Base-by-base conservation (phyloP, 2,329 filamentous ascomycete genomes). In the Sporothrix phasma region DNA sequence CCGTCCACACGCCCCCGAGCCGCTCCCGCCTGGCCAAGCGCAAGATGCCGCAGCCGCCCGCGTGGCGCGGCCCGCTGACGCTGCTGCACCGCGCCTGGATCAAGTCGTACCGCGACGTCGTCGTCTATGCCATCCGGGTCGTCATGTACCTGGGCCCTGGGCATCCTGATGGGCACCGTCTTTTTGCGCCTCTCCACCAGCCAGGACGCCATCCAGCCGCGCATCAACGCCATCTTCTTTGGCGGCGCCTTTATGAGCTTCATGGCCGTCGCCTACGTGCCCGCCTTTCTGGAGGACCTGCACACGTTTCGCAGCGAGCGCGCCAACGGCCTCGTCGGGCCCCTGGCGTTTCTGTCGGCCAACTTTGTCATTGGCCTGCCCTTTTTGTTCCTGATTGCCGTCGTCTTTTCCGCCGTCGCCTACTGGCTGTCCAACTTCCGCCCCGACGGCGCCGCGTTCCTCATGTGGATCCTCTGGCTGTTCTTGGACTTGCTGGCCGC, bases 151-250 rank as follows among this genome's bases (percentile, higher is more conserved):
- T 65, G 69, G 84, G 84, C 0, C 79, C n/a, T 95, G 17, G 90
- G 90, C 1, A 84, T 94, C 69, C 87, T 94, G 83, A 92, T 93
- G 87, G 90, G 91, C 5, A 95, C 91, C 0, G 88, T 95, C 13
- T 96, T 89, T 87, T 77, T 95, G 15, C 84, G 90, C 5, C 79
- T 96, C 2, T 76, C 81, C 3, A 80, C 87, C 0, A 77, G 80
- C 0, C 90, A 95, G 72, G 77, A 81, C 64, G 88, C 88, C 65
- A 93, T 96, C 69, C 87, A 90, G 70, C 85, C 90, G 0, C 89
- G 90, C 70, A 90, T 86, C 74, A 96, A 95, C 72, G 88, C 89
- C 56, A 88, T 95, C 61, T 68, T 88, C 79, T 89, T 88, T 70
- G 85, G 87, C 17, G 84, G 81, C 0, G 88, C 87, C 1, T 90